Evolutionary conservation across 495 filamentous ascomycete genomes (phyloP), one percentile per base, ranked within the genome.

Genomic region (Tricharina praecox): DNA sequence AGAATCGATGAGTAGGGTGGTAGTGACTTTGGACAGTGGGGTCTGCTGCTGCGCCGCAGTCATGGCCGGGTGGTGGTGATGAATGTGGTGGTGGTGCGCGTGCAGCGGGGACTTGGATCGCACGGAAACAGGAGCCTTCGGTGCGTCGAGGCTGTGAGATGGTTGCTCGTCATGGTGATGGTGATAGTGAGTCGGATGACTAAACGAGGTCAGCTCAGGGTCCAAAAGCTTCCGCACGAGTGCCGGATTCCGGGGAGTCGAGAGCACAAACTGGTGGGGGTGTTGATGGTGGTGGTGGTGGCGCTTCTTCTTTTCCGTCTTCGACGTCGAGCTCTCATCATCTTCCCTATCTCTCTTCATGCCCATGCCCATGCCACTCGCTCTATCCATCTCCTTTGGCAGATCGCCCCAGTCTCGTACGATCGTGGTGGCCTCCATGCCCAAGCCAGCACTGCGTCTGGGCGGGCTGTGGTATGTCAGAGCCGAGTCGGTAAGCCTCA

Each of bases 121-220:
- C 55, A 52, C 23, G 63, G 25, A 66, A 61, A 49, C 70, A 64
- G 38, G 69, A 50, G 43, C 62, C 60, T 37, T 69, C 66, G 24
- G 67, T 55, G 32, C 66, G 59, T 59, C 61, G 68, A 52, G 53
- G 63, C 53, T 64, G 64, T 80, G 77, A n/a, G 83, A 78, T 44
- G 74, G 67, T 35, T 69, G 69, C 53, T 82, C 80, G 51, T 81
- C 76, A 37, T 77, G 77, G 56, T 82, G 81, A 59, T 88, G 81
- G 50, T 87, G 84, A 53, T 77, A 74, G 46, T 77, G 74, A 43
- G 24, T 19, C 4, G 24, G 13, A 16, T 8, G 5, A 39, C 13
- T 21, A 9, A 21, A 7, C 8, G 4, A 19, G 23, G 25, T 28
- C n/a, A n/a, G n/a, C n/a, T n/a, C n/a, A n/a, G n/a, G n/a, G n/a